Conservation (phyloP, 805 yeast species). For the Zygosaccharomyces bailii region DNA sequence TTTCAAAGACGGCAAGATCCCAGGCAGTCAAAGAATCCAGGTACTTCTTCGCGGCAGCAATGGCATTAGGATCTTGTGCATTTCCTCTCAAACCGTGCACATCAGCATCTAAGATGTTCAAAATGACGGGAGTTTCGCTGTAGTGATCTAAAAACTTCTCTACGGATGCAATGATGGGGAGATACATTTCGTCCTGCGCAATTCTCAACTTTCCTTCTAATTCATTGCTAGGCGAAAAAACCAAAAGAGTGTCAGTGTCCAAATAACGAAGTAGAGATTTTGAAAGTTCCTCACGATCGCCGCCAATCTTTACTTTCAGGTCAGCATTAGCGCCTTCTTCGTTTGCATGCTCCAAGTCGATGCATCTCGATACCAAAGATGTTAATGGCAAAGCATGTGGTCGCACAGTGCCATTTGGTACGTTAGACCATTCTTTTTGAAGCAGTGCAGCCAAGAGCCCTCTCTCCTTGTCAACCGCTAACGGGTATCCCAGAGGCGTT, state of each 20-base stretch:
- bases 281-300: slow-evolving; percentile 50
- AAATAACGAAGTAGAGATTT: slow-evolving; percentile 69
- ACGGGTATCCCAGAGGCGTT: slow-evolving; percentile 76
- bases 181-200: slow-evolving; percentile 74
- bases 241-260: slow-evolving; percentile 90
- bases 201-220: slow-evolving; percentile 77
- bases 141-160: slow-evolving; percentile 51
- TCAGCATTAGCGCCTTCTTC: slow-evolving; percentile 40
- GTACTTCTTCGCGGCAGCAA: slow-evolving; percentile 61
- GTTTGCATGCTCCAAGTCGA: slow-evolving; percentile 58
- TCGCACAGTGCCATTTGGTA: slow-evolving; percentile 64
- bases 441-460: slow-evolving; percentile 67
- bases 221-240: slow-evolving; percentile 76
- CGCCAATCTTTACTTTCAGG: slow-evolving; percentile 58
- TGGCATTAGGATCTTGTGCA: slow-evolving; percentile 58
- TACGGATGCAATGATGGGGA: slow-evolving; percentile 67
- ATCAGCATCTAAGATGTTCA: slow-evolving; percentile 75
- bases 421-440: slow-evolving; percentile 81
- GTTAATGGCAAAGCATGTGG: slow-evolving; percentile 80
- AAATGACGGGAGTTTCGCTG: slow-evolving; percentile 37
- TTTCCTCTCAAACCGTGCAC: slow-evolving; percentile 78
- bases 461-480: slow-evolving; percentile 60
- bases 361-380: slow-evolving; percentile 78
- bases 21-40: slow-evolving; percentile 59
- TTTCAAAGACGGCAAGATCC: slow-evolving; percentile 85